A percentile compares a stretch with the other conserved stretches of the same genome.
These are phyloP conservation scores for Leccinum boreale DNA, from an alignment of 768 basidiomycete species.

Conservation along the genomic window DNA sequence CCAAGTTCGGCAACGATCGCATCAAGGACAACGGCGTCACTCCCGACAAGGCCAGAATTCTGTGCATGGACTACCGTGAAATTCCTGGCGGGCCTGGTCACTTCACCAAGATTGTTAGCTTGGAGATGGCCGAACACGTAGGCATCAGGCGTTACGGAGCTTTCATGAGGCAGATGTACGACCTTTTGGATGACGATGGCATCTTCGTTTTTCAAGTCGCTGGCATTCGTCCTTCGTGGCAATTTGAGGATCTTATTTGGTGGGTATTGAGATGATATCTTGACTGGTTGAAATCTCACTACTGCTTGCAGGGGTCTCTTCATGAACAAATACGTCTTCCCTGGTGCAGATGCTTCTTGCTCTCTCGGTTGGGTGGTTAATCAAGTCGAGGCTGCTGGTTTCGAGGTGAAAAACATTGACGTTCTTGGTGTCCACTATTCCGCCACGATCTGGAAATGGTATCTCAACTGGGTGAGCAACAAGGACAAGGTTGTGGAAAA, in stretches of 20 bases:
- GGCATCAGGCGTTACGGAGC: constrained; percentile 88
- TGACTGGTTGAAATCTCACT: not conserved
- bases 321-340: constrained; percentile 99
- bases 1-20: constrained; percentile 87
- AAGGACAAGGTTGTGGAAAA: constrained; percentile 83
- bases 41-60: constrained; percentile 76
- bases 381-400: constrained; percentile 86
- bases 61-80: constrained; percentile 92
- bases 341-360: constrained; percentile 95
- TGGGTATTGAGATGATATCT: constrained; percentile 26
- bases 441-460: constrained; percentile 88
- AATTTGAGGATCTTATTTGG: constrained; percentile 98
- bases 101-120: constrained; percentile 91
- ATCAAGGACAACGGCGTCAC: constrained; percentile 75
- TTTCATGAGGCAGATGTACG: constrained; percentile 90
- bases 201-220: constrained; percentile 97
- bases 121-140: constrained; percentile 99
- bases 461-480: constrained; percentile 96
- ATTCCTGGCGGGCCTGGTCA: constrained; percentile 72
- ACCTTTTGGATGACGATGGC: constrained; percentile 92
- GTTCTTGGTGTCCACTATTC: constrained; percentile 98
- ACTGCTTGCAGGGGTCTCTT: constrained; percentile 71
- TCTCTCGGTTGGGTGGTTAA: constrained; percentile 93
- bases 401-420: constrained; percentile 95
- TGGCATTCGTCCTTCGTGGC: constrained; percentile 93